Conservation (phyloP, 106 monocot genomes). For the Phalaenopsis aphrodite region DNA sequence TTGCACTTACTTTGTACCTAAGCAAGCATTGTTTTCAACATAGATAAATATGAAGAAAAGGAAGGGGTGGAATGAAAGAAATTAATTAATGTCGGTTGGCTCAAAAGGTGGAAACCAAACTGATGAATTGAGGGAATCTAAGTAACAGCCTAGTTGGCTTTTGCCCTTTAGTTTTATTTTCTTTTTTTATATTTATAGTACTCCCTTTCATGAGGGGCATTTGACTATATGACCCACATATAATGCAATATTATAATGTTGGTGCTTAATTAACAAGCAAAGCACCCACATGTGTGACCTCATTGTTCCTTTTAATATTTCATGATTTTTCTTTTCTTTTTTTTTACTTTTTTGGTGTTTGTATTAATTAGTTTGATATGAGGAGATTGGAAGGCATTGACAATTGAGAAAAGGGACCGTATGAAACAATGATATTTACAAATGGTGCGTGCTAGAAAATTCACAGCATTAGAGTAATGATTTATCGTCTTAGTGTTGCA, state of each 20-base stretch:
- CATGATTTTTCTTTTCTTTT: too few species aligned
- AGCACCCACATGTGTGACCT: not conserved
- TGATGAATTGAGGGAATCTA: not conserved
- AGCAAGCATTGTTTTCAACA: not conserved
- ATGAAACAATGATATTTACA: too few species aligned
- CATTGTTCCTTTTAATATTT: not conserved
- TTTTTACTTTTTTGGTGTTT: not conserved
- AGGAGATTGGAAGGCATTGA: not conserved
- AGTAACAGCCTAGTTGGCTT: not conserved
- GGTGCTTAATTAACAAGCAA: not conserved
- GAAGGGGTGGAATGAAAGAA: not conserved
- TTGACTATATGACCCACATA: not conserved
- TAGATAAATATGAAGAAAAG: not conserved
- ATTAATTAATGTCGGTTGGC: not conserved
- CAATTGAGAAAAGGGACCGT: too few species aligned
- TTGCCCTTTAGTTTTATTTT: not conserved
- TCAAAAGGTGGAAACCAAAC: not conserved
- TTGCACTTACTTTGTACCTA: conserved; percentile 3
- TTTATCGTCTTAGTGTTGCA: too few species aligned
- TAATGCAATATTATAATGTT: not conserved
- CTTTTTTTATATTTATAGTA: not conserved
- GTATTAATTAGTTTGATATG: not conserved
- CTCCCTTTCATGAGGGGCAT: too few species aligned
- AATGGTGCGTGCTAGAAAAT: too few species aligned
- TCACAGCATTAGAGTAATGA: too few species aligned